These are phyloP conservation scores for Paraphoma sp. DNA, from an alignment of 2,329 filamentous ascomycete genomes.

Conservation along the genomic window DNA sequence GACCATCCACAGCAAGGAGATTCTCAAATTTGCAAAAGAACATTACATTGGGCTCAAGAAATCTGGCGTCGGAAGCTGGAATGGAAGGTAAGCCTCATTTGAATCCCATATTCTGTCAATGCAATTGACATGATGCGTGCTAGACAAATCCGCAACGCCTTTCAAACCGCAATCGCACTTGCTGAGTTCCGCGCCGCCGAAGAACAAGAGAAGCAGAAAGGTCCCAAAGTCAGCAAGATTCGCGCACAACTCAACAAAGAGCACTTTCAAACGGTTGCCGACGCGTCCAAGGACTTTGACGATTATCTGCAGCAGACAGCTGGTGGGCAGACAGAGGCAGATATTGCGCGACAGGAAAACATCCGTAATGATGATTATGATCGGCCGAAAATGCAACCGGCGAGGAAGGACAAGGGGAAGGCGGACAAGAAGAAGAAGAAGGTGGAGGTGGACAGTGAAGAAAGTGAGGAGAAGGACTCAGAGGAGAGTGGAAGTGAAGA, in stretches of 20 bases:
- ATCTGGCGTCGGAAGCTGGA: background rate
- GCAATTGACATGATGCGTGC: background rate
- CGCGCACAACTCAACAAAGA: background rate
- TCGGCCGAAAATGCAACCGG: background rate
- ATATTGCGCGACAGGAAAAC: background rate
- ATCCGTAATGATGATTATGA: background rate
- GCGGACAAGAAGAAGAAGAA: background rate
- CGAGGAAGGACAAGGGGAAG: background rate
- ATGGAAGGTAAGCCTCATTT: background rate
- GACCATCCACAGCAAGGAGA: background rate
- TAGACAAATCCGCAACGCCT: conserved; percentile 26
- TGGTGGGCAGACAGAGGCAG: background rate
- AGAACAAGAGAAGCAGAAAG: background rate
- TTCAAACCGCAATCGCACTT: conserved; percentile 26
- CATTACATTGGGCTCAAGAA: background rate
- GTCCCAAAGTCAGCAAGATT: background rate
- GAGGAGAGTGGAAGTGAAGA: background rate
- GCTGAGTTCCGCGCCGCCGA: conserved; percentile 10
- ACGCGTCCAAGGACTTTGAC: background rate
- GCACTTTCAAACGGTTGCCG: background rate
- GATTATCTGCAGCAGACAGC: background rate
- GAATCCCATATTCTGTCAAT: background rate
- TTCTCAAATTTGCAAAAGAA: background rate
- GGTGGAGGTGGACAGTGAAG: background rate
- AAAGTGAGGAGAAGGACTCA: background rate